A percentile compares a stretch with the other conserved stretches of the same genome.
These are phyloP conservation scores for Cymbopogon citratus DNA, from an alignment of 176 grass and related monocot species.

Conservation along the genomic window DNA sequence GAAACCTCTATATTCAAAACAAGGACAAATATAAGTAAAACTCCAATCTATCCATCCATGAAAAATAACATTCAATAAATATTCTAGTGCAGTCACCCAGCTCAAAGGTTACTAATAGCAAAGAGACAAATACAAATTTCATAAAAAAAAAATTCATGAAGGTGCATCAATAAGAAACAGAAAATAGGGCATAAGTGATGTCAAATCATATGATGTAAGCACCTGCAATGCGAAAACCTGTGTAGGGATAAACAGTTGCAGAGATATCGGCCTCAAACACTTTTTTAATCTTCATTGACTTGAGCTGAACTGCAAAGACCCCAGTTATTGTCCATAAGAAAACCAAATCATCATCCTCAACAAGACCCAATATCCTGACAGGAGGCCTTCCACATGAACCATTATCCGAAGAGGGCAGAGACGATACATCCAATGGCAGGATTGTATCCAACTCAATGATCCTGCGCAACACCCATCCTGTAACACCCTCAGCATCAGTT, in stretches of 20 bases:
- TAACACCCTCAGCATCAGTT: neutral
- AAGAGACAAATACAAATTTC: no score
- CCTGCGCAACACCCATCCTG: conserved; percentile 17
- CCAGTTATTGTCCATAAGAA: conserved; percentile 26
- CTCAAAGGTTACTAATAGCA: neutral
- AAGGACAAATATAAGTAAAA: neutral
- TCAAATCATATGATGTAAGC: neutral
- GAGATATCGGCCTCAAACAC: conserved; percentile 21
- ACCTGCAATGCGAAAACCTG: neutral
- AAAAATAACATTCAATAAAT: neutral
- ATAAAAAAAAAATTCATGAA: neutral
- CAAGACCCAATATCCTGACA: conserved; percentile 23
- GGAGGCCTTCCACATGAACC: conserved; percentile 4
- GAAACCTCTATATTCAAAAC: neutral
- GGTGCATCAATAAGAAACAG: neutral
- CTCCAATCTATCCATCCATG: neutral
- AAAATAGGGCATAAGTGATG: neutral
- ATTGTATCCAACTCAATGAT: conserved; percentile 11
- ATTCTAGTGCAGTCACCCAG: neutral
- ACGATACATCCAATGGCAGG: neutral
- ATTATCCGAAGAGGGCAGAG: neutral
- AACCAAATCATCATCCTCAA: conserved; percentile 36
- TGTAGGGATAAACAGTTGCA: conserved; percentile 7
- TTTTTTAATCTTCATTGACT: conserved; percentile 22
- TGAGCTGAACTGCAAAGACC: conserved; percentile 28